A percentile compares a stretch with the other conserved stretches of the same genome.
These are phyloP conservation scores for Colletotrichum tabaci DNA, from an alignment of 2,329 filamentous ascomycete genomes.

Conservation along the genomic window DNA sequence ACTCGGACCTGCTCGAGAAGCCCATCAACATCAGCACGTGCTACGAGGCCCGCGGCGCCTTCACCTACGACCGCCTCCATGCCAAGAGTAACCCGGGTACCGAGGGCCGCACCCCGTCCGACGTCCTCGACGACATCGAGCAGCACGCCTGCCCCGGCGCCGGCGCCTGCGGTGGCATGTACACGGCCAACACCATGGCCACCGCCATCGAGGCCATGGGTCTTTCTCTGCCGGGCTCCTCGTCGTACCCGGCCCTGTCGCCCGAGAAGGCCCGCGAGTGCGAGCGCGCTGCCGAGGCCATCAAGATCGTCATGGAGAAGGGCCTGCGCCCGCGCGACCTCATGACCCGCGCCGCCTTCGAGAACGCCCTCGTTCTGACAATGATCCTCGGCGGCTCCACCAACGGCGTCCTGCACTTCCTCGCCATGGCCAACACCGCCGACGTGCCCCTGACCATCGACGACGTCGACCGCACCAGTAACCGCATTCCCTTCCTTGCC, in stretches of 20 bases:
- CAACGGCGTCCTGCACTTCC: constrained; percentile 89
- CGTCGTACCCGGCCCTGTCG: constrained; percentile 84
- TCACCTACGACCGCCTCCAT: constrained; percentile 82
- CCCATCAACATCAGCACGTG: constrained; percentile 91
- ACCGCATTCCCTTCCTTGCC: constrained; percentile 89
- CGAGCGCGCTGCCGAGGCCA: constrained; percentile 83
- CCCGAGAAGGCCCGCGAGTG: constrained; percentile 91
- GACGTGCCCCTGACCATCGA: constrained; percentile 83
- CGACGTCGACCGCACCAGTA: constrained; percentile 85
- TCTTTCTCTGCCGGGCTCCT: constrained; percentile 85
- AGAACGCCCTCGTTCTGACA: constrained; percentile 91
- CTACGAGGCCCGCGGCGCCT: constrained; percentile 89
- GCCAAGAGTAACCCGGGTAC: constrained; percentile 75
- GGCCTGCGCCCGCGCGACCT: constrained; percentile 87
- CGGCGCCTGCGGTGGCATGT: constrained; percentile 89
- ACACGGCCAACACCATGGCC: constrained; percentile 95
- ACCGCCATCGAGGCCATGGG: constrained; percentile 93
- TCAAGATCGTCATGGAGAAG: constrained; percentile 83
- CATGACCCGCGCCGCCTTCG: constrained; percentile 84
- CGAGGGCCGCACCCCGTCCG: constrained; percentile 77
- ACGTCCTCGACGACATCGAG: constrained; percentile 89
- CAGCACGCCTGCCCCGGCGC: constrained; percentile 76
- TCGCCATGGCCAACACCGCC: constrained; percentile 91
- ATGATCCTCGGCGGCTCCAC: constrained; percentile 94
- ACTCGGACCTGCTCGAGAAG: constrained; percentile 81